A percentile compares a stretch with the other conserved stretches of the same genome.
Evolutionary conservation across 805 yeast species (phyloP).

Genomic region (Ogataea allantospora): DNA sequence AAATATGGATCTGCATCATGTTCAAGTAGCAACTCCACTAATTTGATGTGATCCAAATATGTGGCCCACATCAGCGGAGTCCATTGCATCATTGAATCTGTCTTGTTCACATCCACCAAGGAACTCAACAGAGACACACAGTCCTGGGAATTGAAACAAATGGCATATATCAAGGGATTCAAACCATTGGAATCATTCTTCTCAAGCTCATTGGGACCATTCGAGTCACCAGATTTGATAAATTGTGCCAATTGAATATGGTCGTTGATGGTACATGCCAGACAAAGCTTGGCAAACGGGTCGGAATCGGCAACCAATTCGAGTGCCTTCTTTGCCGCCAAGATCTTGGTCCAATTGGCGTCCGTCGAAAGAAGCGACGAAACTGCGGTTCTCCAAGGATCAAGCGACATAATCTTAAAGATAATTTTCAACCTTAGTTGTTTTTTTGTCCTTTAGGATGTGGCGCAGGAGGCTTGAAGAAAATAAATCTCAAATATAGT

Average conservation of each 20-base stretch:
- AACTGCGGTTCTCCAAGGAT: conserved; percentile 35
- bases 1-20: conserved; percentile 63
- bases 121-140: conserved; percentile 48
- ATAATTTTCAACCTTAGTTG: background rate
- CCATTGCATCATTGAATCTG: conserved; percentile 51
- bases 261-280: conserved; percentile 41
- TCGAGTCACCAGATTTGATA: conserved; percentile 20
- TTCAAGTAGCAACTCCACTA: conserved; percentile 56
- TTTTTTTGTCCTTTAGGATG: conserved; percentile 6
- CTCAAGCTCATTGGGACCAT: conserved; percentile 18
- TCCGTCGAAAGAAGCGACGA: conserved; percentile 26
- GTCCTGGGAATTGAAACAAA: conserved; percentile 49
- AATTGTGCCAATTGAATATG: conserved; percentile 29
- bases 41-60: conserved; percentile 52
- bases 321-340: conserved; percentile 38
- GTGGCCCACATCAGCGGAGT: conserved; percentile 89
- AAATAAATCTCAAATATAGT: background rate
- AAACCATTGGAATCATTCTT: conserved; percentile 41
- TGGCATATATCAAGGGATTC: conserved; percentile 50
- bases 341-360: conserved; percentile 30
- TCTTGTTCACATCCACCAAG: conserved; percentile 48
- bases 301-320: conserved; percentile 31
- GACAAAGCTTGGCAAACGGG: conserved; percentile 33
- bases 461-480: conserved; percentile 6
- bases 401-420: conserved; percentile 17